phyloP scores from a whole-genome alignment of 192 early-diverging fungal genomes.

The Diversispora epigaea region DNA sequence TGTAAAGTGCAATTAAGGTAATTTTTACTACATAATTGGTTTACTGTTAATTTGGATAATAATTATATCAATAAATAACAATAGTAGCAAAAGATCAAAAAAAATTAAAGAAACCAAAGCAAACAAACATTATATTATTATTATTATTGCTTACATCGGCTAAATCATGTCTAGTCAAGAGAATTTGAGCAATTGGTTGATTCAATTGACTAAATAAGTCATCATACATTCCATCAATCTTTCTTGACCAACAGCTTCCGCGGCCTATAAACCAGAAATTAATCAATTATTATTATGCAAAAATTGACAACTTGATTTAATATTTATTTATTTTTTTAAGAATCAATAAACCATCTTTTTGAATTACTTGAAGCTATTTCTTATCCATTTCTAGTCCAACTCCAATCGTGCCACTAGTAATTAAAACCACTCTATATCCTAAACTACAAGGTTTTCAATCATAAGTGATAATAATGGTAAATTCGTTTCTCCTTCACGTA shows the following conservation, averaged over 20 bases:
- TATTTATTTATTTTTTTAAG: no score
- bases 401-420: slow-evolving; percentile 91
- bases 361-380: slow-evolving; percentile 62
- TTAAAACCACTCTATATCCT: slow-evolving; percentile 86
- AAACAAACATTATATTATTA: not conserved
- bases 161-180: slow-evolving; percentile 90
- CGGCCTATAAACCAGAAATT: slow-evolving; percentile 60
- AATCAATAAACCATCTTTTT: no score
- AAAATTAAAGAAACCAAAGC: not conserved
- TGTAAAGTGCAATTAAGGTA: slow-evolving; percentile 22
- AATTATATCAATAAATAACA: no score
- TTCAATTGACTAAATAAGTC: slow-evolving; percentile 90
- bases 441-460: slow-evolving; percentile 81
- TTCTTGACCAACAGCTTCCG: slow-evolving; percentile 96
- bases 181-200: slow-evolving; percentile 91
- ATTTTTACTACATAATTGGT: no score
- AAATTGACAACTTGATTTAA: slow-evolving; percentile 8
- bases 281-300: slow-evolving; percentile 3
- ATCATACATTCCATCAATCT: slow-evolving; percentile 95
- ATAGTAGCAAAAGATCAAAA: no score
- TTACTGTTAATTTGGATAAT: no score
- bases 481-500: slow-evolving; percentile 90
- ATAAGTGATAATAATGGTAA: slow-evolving; percentile 82
- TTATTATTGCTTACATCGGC: slow-evolving; percentile 72
- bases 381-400: slow-evolving; percentile 76